phyloP scores from a whole-genome alignment of 495 filamentous ascomycete genomes.

The Bryoglossum gracile region DNA sequence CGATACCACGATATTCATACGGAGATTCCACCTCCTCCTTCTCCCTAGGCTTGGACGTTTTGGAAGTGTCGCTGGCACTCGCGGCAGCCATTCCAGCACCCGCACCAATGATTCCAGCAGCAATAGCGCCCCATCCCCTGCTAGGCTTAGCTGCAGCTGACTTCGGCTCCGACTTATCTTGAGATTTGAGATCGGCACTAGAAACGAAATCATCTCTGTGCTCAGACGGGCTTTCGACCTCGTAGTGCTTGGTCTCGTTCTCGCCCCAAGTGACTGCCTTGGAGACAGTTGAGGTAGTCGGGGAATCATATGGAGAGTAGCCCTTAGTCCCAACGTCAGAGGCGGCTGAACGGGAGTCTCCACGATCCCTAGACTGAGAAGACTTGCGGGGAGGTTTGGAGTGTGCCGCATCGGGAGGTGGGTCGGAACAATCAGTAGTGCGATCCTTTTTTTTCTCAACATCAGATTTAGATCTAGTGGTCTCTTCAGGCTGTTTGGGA shows the following conservation, averaged over 20 bases:
- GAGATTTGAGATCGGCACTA: conserved; percentile 16
- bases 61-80: conserved; percentile 18
- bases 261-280: conserved; percentile 54
- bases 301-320: conserved; percentile 5
- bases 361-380: conserved; percentile 6
- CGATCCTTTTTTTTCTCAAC: too few species aligned
- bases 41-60: conserved; percentile 17
- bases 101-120: conserved; percentile 32
- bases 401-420: not conserved
- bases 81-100: conserved; percentile 26
- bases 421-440: not conserved
- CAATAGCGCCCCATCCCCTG: conserved; percentile 33
- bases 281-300: conserved; percentile 31
- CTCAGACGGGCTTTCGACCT: conserved; percentile 45
- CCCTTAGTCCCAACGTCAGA: conserved; percentile 14
- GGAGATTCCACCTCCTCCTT: conserved; percentile 17
- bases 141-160: not conserved
- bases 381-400: too few species aligned
- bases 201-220: conserved; percentile 22
- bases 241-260: conserved; percentile 53
- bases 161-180: conserved; percentile 1
- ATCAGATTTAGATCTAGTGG: not conserved
- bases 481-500: not conserved
- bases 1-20: conserved; percentile 20
- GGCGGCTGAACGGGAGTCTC: not conserved